These are phyloP conservation scores for Globisporangium ultimum DNA, from an alignment of 352 stramenopile species.

Conservation along the genomic window DNA sequence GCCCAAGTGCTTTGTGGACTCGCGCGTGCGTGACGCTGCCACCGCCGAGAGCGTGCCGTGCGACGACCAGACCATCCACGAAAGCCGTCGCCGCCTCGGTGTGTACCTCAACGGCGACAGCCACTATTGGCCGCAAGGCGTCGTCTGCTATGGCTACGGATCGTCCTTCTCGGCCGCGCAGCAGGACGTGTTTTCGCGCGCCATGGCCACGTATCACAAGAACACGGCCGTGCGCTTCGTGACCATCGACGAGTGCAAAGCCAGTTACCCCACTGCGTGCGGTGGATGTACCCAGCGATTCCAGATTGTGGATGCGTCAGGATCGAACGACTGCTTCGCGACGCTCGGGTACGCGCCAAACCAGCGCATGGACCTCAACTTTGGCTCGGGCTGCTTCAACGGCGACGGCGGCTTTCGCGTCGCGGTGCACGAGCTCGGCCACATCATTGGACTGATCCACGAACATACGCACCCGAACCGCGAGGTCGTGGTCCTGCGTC, in stretches of 20 bases:
- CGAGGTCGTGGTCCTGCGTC: slow-evolving; percentile 39
- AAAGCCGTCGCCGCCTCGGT: slow-evolving; percentile 29
- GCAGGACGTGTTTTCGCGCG: slow-evolving; percentile 26
- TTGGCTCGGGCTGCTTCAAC: slow-evolving; percentile 35
- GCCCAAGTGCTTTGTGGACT: slow-evolving; percentile 30
- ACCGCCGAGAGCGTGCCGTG: slow-evolving; percentile 22
- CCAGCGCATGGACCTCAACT: slow-evolving; percentile 42
- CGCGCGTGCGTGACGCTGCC: slow-evolving; percentile 27
- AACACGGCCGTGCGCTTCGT: slow-evolving; percentile 36
- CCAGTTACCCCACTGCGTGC: slow-evolving; percentile 28
- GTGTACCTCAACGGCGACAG: slow-evolving; percentile 26
- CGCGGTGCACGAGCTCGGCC: slow-evolving; percentile 40
- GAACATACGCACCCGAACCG: slow-evolving; percentile 46
- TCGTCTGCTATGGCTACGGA: slow-evolving; percentile 34
- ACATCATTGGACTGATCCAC: slow-evolving; percentile 41
- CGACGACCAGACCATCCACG: slow-evolving; percentile 32
- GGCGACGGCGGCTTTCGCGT: slow-evolving; percentile 34
- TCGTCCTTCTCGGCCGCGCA: slow-evolving; percentile 26
- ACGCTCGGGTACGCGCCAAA: slow-evolving; percentile 38
- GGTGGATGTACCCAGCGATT: slow-evolving; percentile 35
- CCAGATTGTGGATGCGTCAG: slow-evolving; percentile 25
- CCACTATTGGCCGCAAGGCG: slow-evolving; percentile 37
- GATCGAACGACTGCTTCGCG: slow-evolving; percentile 32
- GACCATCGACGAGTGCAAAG: slow-evolving; percentile 23
- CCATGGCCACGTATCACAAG: slow-evolving; percentile 35